Evolutionary conservation across 352 stramenopile genomes (phyloP).

Genomic region (Thalassiosira livingstoniorum): DNA sequence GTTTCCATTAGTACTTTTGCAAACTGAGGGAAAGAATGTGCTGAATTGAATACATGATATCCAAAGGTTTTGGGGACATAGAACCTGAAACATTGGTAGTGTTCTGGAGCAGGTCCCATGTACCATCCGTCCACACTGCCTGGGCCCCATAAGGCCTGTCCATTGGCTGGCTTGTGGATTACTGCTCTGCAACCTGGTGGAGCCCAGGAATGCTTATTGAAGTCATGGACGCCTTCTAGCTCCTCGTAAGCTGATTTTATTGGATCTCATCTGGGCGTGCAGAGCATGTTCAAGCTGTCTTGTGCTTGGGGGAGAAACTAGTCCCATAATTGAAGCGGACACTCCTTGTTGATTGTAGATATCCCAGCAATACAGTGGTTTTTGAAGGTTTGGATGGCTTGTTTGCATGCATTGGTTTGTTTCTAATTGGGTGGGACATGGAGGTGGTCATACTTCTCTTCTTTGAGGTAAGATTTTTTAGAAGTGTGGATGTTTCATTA

Average conservation of each 20-base stretch:
- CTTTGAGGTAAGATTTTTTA: conserved; percentile 44
- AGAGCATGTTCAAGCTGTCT: conserved; percentile 20
- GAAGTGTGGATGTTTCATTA: conserved; percentile 24
- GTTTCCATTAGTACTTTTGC: no score
- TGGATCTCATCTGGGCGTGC: conserved; percentile 1
- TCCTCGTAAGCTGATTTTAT: conserved; percentile 27
- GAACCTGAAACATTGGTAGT: conserved; percentile 54
- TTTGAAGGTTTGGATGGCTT: conserved; percentile 60
- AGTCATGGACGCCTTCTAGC: conserved; percentile 34
- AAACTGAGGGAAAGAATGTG: no score
- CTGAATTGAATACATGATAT: no score
- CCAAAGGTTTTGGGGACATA: no score
- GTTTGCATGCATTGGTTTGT: conserved; percentile 36
- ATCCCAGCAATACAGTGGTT: conserved; percentile 41
- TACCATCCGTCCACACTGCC: conserved; percentile 50
- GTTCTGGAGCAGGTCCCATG: conserved; percentile 46
- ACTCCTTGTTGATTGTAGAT: conserved; percentile 18
- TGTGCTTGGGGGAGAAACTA: not conserved
- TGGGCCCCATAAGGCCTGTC: conserved; percentile 17
- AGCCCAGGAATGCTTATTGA: conserved; percentile 21
- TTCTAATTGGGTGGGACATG: conserved; percentile 46
- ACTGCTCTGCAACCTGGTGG: conserved; percentile 17
- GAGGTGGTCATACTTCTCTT: conserved; percentile 9
- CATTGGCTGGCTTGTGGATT: conserved; percentile 8
- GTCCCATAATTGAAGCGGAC: conserved; percentile 17